These are phyloP conservation scores for Kitagawia praeruptora DNA, from an alignment of 129 eudicot species.

Conservation along the genomic window DNA sequence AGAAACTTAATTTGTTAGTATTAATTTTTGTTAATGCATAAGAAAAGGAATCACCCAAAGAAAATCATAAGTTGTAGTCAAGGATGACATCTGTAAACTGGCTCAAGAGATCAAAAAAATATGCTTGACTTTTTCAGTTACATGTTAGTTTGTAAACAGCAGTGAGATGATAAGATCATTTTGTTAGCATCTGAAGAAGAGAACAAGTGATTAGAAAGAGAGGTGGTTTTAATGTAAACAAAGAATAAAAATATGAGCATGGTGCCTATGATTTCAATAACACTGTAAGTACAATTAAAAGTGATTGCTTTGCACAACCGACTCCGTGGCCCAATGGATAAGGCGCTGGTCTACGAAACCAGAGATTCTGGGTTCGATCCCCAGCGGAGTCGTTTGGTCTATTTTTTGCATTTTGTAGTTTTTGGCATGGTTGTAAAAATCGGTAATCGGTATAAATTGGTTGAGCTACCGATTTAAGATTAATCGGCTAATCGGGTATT, in stretches of 20 bases:
- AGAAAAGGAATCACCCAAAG: no score
- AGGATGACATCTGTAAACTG: conserved; percentile 29
- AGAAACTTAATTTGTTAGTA: no score
- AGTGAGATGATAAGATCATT: conserved; percentile 40
- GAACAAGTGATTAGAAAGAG: conserved; percentile 25
- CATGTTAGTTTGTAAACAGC: conserved; percentile 65
- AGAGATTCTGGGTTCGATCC: conserved; percentile 65
- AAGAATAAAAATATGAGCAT: neutral
- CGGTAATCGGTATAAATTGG: no score
- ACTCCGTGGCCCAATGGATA: conserved; percentile 78
- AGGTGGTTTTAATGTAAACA: no score
- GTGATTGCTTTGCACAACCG: no score
- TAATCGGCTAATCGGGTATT: no score
- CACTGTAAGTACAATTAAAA: neutral
- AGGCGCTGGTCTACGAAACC: conserved; percentile 95
- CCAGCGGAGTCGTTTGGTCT: conserved; percentile 47
- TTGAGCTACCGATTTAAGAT: no score
- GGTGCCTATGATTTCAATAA: conserved; percentile 61
- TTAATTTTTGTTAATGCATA: no score
- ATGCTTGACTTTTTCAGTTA: conserved; percentile 50
- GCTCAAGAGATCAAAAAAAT: conserved; percentile 44
- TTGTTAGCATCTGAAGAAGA: conserved; percentile 63
- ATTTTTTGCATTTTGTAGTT: neutral
- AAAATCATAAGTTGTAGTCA: conserved; percentile 32
- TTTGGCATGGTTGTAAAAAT: no score